Evolutionary conservation across 352 stramenopile species (phyloP).

Genomic region (Phytophthora palmivora): DNA sequence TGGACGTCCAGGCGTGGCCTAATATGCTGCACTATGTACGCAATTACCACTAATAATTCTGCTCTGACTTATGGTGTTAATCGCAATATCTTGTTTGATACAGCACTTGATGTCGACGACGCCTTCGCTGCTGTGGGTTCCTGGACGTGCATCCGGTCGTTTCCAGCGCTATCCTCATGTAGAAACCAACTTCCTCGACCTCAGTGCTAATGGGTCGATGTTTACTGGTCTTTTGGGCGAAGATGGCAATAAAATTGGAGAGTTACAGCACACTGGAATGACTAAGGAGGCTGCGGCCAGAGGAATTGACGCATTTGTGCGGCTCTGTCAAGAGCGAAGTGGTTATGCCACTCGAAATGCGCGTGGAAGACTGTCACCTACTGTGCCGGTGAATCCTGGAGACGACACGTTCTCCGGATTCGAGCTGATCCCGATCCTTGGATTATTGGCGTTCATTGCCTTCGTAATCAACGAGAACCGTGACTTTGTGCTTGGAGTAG

Average conservation of each 20-base stretch:
- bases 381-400: slow-evolving; percentile 12
- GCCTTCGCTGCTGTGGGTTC: slow-evolving; percentile 65
- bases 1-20: slow-evolving; percentile 30
- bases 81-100: background rate
- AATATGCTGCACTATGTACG: slow-evolving; percentile 48
- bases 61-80: background rate
- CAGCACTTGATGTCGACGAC: slow-evolving; percentile 57
- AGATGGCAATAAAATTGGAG: background rate
- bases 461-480: slow-evolving; percentile 53
- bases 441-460: slow-evolving; percentile 43
- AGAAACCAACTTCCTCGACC: slow-evolving; percentile 67
- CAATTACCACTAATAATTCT: background rate
- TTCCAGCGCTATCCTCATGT: slow-evolving; percentile 69
- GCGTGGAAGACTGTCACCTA: slow-evolving; percentile 16
- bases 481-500: slow-evolving; percentile 37
- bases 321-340: slow-evolving; percentile 39
- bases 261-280: slow-evolving; percentile 15
- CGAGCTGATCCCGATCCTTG: slow-evolving; percentile 51
- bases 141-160: slow-evolving; percentile 40
- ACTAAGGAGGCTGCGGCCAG: slow-evolving; percentile 16
- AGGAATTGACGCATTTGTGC: slow-evolving; percentile 42
- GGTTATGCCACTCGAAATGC: slow-evolving; percentile 36
- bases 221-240: slow-evolving; percentile 12
- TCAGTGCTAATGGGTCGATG: slow-evolving; percentile 33
- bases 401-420: slow-evolving; percentile 29